Evolutionary conservation across 768 basidiomycete genomes (phyloP).

Genomic region (Suillus weaverae): DNA sequence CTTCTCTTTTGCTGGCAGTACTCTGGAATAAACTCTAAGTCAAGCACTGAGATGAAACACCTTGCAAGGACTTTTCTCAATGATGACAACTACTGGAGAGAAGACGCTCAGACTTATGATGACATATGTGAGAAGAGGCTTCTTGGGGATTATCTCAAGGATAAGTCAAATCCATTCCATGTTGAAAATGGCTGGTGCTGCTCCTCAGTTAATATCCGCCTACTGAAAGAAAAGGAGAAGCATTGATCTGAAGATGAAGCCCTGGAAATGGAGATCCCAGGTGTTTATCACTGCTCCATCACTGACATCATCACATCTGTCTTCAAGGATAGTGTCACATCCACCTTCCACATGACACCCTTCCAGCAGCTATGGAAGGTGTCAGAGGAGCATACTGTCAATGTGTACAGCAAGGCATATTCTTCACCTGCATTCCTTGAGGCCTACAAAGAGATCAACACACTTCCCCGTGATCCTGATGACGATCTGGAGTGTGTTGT

Average conservation of each 20-base stretch:
- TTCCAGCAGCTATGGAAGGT: constrained; percentile 26
- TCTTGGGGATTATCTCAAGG: constrained; percentile 1
- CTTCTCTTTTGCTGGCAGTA: constrained; percentile 34
- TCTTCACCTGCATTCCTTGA: neutral
- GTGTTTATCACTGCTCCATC: constrained; percentile 18
- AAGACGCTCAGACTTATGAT: constrained; percentile 19
- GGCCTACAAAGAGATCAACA: constrained; percentile 6
- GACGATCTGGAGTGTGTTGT: constrained; percentile 16
- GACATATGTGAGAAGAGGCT: constrained; percentile 11
- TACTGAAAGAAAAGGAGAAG: constrained; percentile 7
- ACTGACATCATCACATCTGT: neutral
- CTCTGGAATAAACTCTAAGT: constrained; percentile 28
- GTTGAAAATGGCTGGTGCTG: constrained; percentile 8
- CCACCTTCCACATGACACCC: constrained; percentile 23
- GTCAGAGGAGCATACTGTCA: neutral
- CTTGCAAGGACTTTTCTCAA: constrained; percentile 27
- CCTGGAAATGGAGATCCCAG: constrained; percentile 3
- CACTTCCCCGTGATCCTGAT: constrained; percentile 11
- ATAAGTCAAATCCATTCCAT: constrained; percentile 1
- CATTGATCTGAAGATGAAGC: constrained; percentile 1
- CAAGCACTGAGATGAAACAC: constrained; percentile 24
- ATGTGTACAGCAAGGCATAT: constrained; percentile 4
- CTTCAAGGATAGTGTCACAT: neutral
- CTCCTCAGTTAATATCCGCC: constrained; percentile 1
- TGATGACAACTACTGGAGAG: constrained; percentile 19